These are phyloP conservation scores for Thraustochytrium aureum DNA, from an alignment of 352 stramenopile genomes.

Conservation along the genomic window DNA sequence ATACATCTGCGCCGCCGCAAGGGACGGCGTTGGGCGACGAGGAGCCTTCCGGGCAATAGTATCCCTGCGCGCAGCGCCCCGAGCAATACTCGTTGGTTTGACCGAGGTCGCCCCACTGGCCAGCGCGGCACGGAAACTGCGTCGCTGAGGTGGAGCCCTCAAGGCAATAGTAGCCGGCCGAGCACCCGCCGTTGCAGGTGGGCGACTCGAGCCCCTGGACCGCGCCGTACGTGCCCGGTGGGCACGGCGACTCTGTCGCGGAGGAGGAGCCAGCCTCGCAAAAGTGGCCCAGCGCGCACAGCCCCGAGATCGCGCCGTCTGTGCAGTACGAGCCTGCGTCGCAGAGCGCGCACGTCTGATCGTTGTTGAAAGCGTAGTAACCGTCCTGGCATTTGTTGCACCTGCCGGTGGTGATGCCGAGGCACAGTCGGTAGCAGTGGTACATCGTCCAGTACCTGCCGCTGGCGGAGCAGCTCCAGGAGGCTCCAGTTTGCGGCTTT, in stretches of 20 bases:
- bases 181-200: constrained; percentile 36
- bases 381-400: constrained; percentile 53
- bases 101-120: constrained; percentile 41
- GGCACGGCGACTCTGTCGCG: constrained; percentile 29
- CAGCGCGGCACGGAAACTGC: constrained; percentile 53
- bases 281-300: constrained; percentile 58
- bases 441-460: constrained; percentile 50
- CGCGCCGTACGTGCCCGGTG: constrained; percentile 50
- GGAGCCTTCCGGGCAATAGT: constrained; percentile 52
- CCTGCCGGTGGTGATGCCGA: constrained; percentile 19
- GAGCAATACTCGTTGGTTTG: constrained; percentile 50
- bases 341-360: constrained; percentile 62
- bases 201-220: constrained; percentile 18
- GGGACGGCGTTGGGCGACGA: background rate
- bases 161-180: constrained; percentile 44
- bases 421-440: constrained; percentile 42
- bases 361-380: constrained; percentile 37
- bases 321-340: constrained; percentile 56
- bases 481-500: constrained; percentile 5
- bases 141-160: background rate
- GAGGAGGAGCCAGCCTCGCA: constrained; percentile 55
- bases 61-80: constrained; percentile 40
- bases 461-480: constrained; percentile 25
- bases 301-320: constrained; percentile 3
- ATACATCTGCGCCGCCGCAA: constrained; percentile 39